Conservation (phyloP, 2,329 filamentous ascomycete genomes). For the Fusarium sp. region DNA sequence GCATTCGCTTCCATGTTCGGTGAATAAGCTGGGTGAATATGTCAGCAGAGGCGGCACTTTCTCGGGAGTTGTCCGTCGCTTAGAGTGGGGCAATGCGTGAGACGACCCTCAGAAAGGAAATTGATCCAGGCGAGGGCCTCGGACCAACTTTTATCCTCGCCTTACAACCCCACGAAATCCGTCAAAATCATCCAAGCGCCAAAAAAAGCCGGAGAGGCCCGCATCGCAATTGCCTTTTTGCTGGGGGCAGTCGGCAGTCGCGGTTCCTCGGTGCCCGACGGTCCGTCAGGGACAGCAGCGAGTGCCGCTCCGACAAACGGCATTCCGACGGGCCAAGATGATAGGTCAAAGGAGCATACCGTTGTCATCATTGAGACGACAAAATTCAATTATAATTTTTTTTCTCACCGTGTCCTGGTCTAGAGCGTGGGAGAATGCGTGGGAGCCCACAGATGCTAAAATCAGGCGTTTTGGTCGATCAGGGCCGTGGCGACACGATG, state of each 20-base stretch:
- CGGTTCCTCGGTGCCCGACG: conserved; percentile 36
- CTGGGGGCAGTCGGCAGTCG: conserved; percentile 26
- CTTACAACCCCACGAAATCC: not conserved
- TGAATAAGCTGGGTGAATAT: not conserved
- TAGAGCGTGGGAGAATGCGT: conserved; percentile 1
- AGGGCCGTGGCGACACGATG: conserved; percentile 22
- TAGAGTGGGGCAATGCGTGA: not conserved
- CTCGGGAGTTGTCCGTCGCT: conserved; percentile 3
- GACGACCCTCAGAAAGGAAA: not conserved
- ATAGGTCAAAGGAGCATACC: conserved; percentile 1
- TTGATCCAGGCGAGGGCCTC: not conserved
- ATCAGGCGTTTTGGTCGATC: conserved; percentile 8
- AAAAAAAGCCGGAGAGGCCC: not conserved
- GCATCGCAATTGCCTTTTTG: not conserved
- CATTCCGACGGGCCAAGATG: not conserved
- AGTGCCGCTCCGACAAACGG: conserved; percentile 29
- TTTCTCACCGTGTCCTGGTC: not conserved
- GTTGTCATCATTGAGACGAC: not conserved
- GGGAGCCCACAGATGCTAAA: not conserved
- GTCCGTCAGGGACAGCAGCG: conserved; percentile 23
- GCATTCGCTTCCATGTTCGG: not conserved
- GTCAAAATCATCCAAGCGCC: not conserved
- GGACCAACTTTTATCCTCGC: conserved; percentile 21
- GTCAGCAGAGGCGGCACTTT: not conserved
- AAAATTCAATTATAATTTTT: not conserved